phyloP scores from a whole-genome alignment of 257 asterid species.

The Solanum rostratum region DNA sequence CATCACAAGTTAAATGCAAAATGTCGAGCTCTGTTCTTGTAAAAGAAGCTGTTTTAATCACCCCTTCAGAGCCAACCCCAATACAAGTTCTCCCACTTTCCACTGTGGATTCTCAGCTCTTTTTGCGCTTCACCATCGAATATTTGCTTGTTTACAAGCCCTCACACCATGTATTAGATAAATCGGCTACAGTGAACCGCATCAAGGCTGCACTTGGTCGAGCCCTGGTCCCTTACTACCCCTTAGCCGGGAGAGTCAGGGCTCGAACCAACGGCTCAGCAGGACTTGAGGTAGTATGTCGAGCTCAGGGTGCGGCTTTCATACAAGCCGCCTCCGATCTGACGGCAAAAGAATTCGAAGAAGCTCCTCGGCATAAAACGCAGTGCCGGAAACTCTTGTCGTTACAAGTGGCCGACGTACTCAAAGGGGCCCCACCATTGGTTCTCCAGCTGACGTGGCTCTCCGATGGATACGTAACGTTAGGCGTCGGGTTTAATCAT shows the following conservation, averaged over 20 bases:
- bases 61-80: constrained; percentile 53
- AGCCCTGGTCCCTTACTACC: constrained; percentile 57
- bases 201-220: constrained; percentile 35
- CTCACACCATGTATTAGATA: constrained; percentile 5
- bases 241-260: constrained; percentile 56
- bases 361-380: constrained; percentile 16
- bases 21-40: constrained; percentile 38
- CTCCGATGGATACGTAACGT: constrained; percentile 40
- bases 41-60: constrained; percentile 33
- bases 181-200: constrained; percentile 9
- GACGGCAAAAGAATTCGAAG: constrained; percentile 23
- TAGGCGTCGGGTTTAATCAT: constrained; percentile 51
- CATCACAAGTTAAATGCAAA: neutral
- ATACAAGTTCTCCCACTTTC: constrained; percentile 47
- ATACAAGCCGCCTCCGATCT: constrained; percentile 31
- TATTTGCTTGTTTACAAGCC: constrained; percentile 43
- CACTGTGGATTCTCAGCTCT: constrained; percentile 58
- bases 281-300: constrained; percentile 57
- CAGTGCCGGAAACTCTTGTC: constrained; percentile 48
- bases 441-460: constrained; percentile 78
- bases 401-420: constrained; percentile 33
- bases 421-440: constrained; percentile 47
- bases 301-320: constrained; percentile 51
- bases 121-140: constrained; percentile 56
- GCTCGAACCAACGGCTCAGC: constrained; percentile 25